phyloP scores from a whole-genome alignment of 2,329 filamentous ascomycete genomes.

The Dactylellina cionopaga region DNA sequence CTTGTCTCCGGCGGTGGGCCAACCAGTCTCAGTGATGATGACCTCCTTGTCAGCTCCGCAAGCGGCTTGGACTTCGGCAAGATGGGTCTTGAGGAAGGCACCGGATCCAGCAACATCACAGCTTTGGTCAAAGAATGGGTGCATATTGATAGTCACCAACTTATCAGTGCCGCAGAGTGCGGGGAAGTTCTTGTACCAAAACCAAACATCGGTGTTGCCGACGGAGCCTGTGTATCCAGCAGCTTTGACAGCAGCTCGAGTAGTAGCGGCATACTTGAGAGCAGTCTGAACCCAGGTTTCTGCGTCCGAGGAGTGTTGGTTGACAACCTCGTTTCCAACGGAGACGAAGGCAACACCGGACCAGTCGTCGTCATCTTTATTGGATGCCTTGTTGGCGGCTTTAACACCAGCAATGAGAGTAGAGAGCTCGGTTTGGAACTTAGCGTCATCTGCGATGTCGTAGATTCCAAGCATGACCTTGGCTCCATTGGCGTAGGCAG shows the following conservation, averaged over 20 bases:
- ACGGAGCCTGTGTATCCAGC: conserved; percentile 77
- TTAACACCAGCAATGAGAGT: conserved; percentile 27
- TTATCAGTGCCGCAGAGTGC: conserved; percentile 77
- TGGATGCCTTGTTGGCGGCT: conserved; percentile 70
- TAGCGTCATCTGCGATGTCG: conserved; percentile 68
- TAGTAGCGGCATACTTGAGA: conserved; percentile 59
- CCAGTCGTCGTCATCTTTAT: conserved; percentile 73
- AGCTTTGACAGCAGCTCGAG: conserved; percentile 68
- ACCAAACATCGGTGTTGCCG: conserved; percentile 81
- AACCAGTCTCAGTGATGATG: conserved; percentile 83
- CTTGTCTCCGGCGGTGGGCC: conserved; percentile 75
- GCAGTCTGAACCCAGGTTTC: conserved; percentile 70
- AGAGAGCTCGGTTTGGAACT: conserved; percentile 46
- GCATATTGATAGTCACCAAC: conserved; percentile 81
- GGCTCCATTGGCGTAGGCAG: conserved; percentile 72
- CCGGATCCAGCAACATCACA: conserved; percentile 72
- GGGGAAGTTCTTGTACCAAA: conserved; percentile 60
- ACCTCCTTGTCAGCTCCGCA: conserved; percentile 66
- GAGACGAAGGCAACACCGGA: conserved; percentile 75
- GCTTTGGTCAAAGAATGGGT: conserved; percentile 81
- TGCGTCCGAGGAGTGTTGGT: conserved; percentile 68
- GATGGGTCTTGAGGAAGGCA: conserved; percentile 71
- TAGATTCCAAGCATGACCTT: conserved; percentile 81
- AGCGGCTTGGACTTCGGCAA: conserved; percentile 24
- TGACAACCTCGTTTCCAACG: conserved; percentile 84